Evolutionary conservation across 768 basidiomycete species (phyloP).

Genomic region (Termitomyces sp.): DNA sequence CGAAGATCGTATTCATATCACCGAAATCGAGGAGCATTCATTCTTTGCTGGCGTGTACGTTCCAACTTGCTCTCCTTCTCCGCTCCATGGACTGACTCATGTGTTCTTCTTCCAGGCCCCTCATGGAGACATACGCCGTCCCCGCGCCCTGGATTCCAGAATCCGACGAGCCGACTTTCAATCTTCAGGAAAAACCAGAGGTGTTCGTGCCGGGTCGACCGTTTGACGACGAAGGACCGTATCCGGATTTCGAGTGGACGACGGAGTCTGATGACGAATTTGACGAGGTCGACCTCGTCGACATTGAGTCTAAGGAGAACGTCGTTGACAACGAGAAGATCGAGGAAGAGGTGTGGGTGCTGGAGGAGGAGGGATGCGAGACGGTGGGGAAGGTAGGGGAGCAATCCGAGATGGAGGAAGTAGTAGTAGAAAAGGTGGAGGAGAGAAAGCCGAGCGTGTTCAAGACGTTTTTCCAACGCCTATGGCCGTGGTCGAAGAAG

Average conservation of each 20-base stretch:
- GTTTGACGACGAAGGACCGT: neutral
- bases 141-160: neutral
- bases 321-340: neutral
- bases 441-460: neutral
- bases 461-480: neutral
- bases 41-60: conserved; percentile 1
- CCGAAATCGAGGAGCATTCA: neutral
- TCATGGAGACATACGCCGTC: neutral
- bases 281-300: neutral
- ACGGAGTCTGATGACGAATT: neutral
- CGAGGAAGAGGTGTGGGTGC: neutral
- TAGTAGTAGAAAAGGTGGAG: no score
- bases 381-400: no score
- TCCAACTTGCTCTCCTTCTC: neutral
- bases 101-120: neutral
- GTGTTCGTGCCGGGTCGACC: neutral
- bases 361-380: neutral
- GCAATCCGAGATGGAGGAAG: no score
- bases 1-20: neutral
- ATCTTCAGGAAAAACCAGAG: neutral
- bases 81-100: neutral
- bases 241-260: neutral
- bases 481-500: neutral
- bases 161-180: neutral
- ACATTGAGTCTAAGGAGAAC: no score